Conservation (phyloP, 129 eudicot species). For the Artemisia tridentata region DNA sequence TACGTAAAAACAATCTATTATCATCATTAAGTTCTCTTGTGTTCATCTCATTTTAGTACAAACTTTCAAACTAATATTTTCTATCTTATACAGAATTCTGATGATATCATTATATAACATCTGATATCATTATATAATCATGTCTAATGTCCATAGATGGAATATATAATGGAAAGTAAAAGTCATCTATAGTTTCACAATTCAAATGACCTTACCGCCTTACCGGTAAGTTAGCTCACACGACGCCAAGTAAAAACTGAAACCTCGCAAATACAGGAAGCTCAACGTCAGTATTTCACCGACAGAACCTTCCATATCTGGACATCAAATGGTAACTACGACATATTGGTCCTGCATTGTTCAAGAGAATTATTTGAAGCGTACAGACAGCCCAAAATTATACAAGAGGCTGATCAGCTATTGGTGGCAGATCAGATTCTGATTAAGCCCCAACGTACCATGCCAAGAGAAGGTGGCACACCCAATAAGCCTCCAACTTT, state of each 20-base stretch:
- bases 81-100: background rate
- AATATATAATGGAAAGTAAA: background rate
- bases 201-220: no score
- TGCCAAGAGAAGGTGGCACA: slow-evolving; percentile 36
- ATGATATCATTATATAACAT: no score
- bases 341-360: slow-evolving; percentile 19
- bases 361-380: slow-evolving; percentile 29
- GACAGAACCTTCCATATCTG: no score
- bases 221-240: background rate
- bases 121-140: background rate
- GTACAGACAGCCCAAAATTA: slow-evolving; percentile 31
- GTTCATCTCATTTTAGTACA: background rate
- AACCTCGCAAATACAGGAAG: background rate
- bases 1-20: background rate
- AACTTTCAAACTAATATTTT: background rate
- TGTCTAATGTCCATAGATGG: background rate
- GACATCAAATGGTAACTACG: no score
- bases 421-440: slow-evolving; percentile 26
- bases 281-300: no score
- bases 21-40: background rate
- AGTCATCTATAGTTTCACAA: background rate
- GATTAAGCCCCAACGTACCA: slow-evolving; percentile 27
- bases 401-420: slow-evolving; percentile 32
- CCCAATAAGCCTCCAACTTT: slow-evolving; percentile 47
- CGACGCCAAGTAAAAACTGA: slow-evolving; percentile 9